phyloP scores from a whole-genome alignment of 1,284 basidiomycete species.

The Cutaneotrichosporon cutaneum region DNA sequence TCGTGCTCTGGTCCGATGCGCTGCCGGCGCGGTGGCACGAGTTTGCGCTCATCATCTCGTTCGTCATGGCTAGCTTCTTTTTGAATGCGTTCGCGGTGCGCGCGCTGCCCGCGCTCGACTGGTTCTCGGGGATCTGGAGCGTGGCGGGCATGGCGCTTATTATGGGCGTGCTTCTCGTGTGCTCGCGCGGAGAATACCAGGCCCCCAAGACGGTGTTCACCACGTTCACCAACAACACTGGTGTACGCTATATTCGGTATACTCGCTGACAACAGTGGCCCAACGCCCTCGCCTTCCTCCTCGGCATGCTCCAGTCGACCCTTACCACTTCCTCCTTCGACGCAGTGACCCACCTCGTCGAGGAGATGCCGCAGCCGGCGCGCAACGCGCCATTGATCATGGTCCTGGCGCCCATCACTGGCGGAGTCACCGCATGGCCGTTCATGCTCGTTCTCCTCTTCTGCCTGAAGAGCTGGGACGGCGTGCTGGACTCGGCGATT shows the following conservation, averaged over 20 bases:
- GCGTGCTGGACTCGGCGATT: conserved; percentile 11
- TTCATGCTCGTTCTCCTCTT: conserved; percentile 46
- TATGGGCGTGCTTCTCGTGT: conserved; percentile 29
- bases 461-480: conserved; percentile 17
- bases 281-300: conserved; percentile 42
- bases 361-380: conserved; percentile 40
- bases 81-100: conserved; percentile 21
- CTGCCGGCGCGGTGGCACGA: not conserved
- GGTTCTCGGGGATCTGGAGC: conserved; percentile 30
- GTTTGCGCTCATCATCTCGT: conserved; percentile 17
- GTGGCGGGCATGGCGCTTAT: conserved; percentile 47
- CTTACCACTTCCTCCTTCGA: conserved; percentile 25
- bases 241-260: conserved; percentile 2
- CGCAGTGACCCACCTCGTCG: conserved; percentile 44
- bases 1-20: conserved; percentile 31
- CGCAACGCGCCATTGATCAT: conserved; percentile 39
- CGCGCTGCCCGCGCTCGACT: conserved; percentile 15
- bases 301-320: conserved; percentile 45
- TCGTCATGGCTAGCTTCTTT: conserved; percentile 6
- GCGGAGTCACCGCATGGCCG: conserved; percentile 34
- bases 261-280: conserved; percentile 15
- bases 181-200: conserved; percentile 35
- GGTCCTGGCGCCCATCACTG: conserved; percentile 13
- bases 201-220: conserved; percentile 47
- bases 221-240: conserved; percentile 37